phyloP scores from a whole-genome alignment of 495 filamentous ascomycete genomes.

The Aspergillus leporis region DNA sequence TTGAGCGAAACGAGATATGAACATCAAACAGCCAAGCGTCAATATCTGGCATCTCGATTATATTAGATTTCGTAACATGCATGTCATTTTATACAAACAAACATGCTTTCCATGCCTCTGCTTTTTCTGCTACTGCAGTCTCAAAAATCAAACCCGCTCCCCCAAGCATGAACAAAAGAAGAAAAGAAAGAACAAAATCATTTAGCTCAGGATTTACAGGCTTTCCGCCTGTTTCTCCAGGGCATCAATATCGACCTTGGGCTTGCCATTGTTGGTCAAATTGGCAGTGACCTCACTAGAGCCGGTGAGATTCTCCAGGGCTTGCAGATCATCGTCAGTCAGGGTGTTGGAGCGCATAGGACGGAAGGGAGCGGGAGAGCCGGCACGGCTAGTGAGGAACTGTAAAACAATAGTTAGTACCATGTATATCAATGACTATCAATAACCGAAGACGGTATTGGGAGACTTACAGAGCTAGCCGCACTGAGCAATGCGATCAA shows the following conservation, averaged over 20 bases:
- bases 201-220: constrained; percentile 21
- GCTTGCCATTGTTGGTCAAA: constrained; percentile 15
- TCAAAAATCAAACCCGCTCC: neutral
- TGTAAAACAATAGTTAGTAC: constrained; percentile 22
- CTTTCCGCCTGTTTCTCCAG: constrained; percentile 37
- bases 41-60: neutral
- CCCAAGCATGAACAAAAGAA: neutral
- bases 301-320: constrained; percentile 40
- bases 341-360: constrained; percentile 48
- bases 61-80: neutral
- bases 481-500: constrained; percentile 87
- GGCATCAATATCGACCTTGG: constrained; percentile 39
- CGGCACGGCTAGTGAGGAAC: constrained; percentile 49
- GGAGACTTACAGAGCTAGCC: constrained; percentile 76
- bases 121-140: neutral
- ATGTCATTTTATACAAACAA: constrained; percentile 3
- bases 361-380: constrained; percentile 50
- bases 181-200: constrained; percentile 8
- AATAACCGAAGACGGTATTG: neutral
- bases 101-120: neutral
- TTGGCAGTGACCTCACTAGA: constrained; percentile 18
- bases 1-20: too few relatives aligned
- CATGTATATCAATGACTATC: neutral
- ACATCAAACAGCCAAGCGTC: neutral
- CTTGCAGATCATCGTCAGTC: constrained; percentile 46